Evolutionary conservation across 352 stramenopile species (phyloP).

Genomic region (Phytophthora pisi): DNA sequence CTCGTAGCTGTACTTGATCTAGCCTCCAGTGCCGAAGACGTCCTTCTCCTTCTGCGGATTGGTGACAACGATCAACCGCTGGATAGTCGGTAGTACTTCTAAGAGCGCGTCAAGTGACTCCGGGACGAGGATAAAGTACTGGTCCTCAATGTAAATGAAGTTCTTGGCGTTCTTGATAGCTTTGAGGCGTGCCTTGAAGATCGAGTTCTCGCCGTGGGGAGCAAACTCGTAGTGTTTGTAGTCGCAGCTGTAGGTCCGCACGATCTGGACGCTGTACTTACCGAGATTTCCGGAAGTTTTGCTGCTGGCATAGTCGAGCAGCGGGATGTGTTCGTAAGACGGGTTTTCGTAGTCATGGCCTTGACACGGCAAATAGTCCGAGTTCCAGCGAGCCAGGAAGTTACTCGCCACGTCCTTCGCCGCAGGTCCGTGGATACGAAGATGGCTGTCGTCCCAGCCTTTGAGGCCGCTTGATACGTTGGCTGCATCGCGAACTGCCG

Average conservation of each 20-base stretch:
- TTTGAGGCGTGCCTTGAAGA: background rate
- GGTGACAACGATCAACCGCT: background rate
- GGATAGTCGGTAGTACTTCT: background rate
- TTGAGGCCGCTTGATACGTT: background rate
- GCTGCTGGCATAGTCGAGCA: background rate
- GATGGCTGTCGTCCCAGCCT: background rate
- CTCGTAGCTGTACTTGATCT: background rate
- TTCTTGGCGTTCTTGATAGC: background rate
- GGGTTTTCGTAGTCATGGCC: background rate
- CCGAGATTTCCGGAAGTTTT: constrained; percentile 9
- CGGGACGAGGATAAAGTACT: background rate
- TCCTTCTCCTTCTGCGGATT: background rate
- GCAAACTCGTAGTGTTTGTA: background rate
- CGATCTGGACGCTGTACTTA: background rate
- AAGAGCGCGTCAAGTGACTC: background rate
- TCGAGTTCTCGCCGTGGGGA: background rate
- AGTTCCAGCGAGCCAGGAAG: background rate
- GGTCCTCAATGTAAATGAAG: background rate
- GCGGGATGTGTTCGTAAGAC: background rate
- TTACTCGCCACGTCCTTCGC: background rate
- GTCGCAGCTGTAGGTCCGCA: background rate
- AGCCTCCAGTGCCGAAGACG: background rate
- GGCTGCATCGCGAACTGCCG: background rate
- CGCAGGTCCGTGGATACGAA: background rate
- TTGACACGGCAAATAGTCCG: background rate